Base-by-base conservation (phyloP, 164 flowering plant species). In the Platanus orientalis region DNA sequence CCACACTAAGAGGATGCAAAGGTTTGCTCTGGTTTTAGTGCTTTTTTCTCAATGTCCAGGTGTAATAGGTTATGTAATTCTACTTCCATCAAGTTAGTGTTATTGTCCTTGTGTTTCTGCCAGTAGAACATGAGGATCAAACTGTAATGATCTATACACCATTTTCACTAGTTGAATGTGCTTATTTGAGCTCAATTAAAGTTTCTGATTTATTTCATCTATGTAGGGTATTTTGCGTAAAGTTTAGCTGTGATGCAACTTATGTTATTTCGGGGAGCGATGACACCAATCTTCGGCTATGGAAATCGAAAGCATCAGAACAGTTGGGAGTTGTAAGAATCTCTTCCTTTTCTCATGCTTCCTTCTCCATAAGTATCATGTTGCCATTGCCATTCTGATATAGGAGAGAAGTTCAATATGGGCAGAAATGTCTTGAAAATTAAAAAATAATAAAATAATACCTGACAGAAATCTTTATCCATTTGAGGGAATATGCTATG, bases 241-340 rank as follows among this genome's bases (percentile, higher is more conserved):
- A 86, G 76, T 88, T 77, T 76, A 91, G 82, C 73, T 80, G 83
- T 70, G 97, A 94, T 80, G 95, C 81, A 30, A 74, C 82, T 50
- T 91, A 94, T 62, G 75, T 91, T 23, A 74, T 94, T 34, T 88
- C 97, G 10, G 97, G 99, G 21, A 94, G 99, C 78, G 99, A 91
- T 80, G 99, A 94, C 68, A 84, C 92, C 16, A 94, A 94, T 73
- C 82, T 94, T 30, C 86, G 99, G 58, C 78, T 94, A 24, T 94
- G 99, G 99, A 94, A 94, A 73, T 93, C 99, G 40, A 89, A 86
- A 69, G 97, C 99, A 71, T 94, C 99, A 28, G 96, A 94, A 71
- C 96, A 94, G 65, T 52, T 91, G 74, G 99, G 99, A 73, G 96
- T 94, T 47, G 98, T 93, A 89, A 76, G 94, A 65, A 67, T 52